Percentiles rank a stretch among this genome's conserved stretches.
phyloP scores from a whole-genome alignment of 805 yeast genomes.

The Saccharomycopsis guyanensis region DNA sequence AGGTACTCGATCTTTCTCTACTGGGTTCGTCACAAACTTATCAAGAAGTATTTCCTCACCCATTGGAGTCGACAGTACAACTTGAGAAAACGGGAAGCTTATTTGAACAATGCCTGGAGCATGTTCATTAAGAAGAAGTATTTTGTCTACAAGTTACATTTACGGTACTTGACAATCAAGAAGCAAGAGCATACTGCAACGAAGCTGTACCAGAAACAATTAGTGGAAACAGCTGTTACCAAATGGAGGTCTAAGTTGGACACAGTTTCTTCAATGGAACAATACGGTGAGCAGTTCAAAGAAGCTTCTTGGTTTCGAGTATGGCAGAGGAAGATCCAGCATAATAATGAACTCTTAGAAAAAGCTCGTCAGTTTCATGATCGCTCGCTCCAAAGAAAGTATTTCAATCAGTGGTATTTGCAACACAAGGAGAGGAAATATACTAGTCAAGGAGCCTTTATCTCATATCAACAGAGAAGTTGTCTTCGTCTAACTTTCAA shows the following conservation, averaged over 20 bases:
- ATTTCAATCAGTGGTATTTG: neutral
- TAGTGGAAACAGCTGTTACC: neutral
- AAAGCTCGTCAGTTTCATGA: neutral
- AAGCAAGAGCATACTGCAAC: slow-evolving; percentile 2
- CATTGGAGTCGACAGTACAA: slow-evolving; percentile 8
- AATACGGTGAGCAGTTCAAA: neutral
- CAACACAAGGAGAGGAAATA: no score
- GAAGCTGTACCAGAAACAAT: neutral
- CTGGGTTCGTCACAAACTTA: slow-evolving; percentile 10
- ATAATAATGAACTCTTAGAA: neutral
- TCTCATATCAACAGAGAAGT: no score
- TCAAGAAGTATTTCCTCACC: slow-evolving; percentile 10
- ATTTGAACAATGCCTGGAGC: slow-evolving; percentile 10
- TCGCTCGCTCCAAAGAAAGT: neutral
- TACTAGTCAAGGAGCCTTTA: no score
- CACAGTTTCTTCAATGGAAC: neutral
- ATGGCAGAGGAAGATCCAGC: neutral
- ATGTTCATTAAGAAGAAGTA: slow-evolving; percentile 7
- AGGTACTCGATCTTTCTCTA: slow-evolving; percentile 18
- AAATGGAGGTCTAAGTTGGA: neutral
- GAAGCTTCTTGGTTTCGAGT: neutral
- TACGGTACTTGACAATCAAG: neutral
- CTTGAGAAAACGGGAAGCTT: slow-evolving; percentile 2
- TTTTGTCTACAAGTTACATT: slow-evolving; percentile 11
- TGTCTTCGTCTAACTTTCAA: neutral